phyloP scores from a whole-genome alignment of 305 asterid genomes.

The Solanum aculeatissimum region DNA sequence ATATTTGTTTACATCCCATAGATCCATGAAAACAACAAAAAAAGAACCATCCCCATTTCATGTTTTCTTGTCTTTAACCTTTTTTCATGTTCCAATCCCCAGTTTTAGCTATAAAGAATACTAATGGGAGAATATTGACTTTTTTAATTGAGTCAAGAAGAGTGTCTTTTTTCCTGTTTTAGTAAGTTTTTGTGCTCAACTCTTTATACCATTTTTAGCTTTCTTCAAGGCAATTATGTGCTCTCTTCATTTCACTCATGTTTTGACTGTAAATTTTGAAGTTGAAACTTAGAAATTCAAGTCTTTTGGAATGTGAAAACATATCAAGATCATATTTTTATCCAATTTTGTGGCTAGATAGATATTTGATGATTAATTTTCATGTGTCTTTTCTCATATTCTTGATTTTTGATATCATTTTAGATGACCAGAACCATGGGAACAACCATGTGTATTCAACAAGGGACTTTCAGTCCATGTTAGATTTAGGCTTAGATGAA shows the following conservation, averaged over 20 bases:
- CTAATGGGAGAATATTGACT: neutral
- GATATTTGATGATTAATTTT: neutral
- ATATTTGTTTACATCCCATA: neutral
- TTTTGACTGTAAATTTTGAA: neutral
- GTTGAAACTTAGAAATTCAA: neutral
- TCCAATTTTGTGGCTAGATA: neutral
- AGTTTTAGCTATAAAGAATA: neutral
- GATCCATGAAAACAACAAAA: neutral
- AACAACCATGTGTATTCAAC: slow-evolving; percentile 35
- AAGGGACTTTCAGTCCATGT: slow-evolving; percentile 55
- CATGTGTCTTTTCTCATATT: neutral
- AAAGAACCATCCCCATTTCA: slow-evolving; percentile 15
- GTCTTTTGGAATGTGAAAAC: too few species aligned
- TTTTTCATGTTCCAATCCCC: neutral
- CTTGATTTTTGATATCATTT: neutral
- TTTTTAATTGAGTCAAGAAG: neutral
- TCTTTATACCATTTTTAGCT: slow-evolving; percentile 2
- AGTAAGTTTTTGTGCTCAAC: slow-evolving; percentile 6
- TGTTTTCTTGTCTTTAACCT: slow-evolving; percentile 29
- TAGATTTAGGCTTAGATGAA: slow-evolving; percentile 57
- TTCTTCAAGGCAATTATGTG: neutral
- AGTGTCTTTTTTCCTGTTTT: slow-evolving; percentile 8
- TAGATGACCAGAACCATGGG: slow-evolving; percentile 41
- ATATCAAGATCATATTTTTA: too few species aligned
- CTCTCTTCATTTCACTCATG: neutral